Percentiles rank a stretch among this genome's conserved stretches.
phyloP scores from a whole-genome alignment of 225 moss, liverwort and hornwort genomes.

The Antitrichia curtipendula region DNA sequence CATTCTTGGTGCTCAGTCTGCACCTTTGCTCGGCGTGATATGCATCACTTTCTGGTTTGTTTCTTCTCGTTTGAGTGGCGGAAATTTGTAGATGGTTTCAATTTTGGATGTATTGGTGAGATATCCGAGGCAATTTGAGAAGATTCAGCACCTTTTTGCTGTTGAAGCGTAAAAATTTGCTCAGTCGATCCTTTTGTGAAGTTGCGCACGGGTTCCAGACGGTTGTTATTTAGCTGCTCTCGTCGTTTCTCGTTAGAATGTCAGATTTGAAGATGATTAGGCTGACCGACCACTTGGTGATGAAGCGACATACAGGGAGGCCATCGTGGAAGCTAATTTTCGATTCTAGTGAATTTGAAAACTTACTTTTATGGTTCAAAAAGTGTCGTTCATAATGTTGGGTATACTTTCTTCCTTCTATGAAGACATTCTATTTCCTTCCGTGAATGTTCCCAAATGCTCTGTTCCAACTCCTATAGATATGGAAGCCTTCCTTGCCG shows the following conservation, averaged over 20 bases:
- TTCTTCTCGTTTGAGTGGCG: not conserved
- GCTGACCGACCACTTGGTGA: not conserved
- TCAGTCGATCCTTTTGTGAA: not conserved
- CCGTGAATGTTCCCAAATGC: not conserved
- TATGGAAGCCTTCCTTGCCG: slow-evolving; percentile 40
- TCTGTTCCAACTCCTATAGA: not conserved
- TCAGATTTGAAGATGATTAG: not conserved
- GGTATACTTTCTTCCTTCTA: not conserved
- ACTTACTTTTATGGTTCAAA: too few species aligned
- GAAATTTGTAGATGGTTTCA: not conserved
- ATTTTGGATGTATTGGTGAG: not conserved
- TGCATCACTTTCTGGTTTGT: not conserved
- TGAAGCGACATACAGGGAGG: not conserved
- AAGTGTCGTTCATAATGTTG: not conserved
- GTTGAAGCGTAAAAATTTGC: not conserved
- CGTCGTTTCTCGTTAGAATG: not conserved
- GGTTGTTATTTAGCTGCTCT: not conserved
- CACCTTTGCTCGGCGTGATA: slow-evolving; percentile 10
- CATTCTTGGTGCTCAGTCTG: not conserved
- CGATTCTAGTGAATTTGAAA: not conserved
- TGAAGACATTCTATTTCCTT: not conserved
- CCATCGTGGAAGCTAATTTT: not conserved
- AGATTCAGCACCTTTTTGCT: not conserved
- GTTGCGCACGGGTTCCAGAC: not conserved
- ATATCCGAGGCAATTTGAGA: not conserved